Evolutionary conservation across 768 basidiomycete species (phyloP).

Genomic region (Rhodotorula paludigena): DNA sequence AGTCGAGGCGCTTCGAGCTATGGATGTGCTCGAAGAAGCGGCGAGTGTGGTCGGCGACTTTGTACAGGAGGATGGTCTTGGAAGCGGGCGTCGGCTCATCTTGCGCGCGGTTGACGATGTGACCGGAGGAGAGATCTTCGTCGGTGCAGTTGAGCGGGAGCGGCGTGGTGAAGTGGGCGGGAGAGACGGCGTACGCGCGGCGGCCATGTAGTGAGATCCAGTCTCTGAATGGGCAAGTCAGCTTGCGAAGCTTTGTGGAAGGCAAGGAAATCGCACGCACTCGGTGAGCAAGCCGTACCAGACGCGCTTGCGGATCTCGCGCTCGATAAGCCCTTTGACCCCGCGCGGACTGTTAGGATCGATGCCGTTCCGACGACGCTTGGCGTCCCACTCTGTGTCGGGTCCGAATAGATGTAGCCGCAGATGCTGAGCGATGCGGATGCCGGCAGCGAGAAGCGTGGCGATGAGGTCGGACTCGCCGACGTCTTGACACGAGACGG

Average conservation of each 20-base stretch:
- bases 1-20: conserved; percentile 3
- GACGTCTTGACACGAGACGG: conserved; percentile 30
- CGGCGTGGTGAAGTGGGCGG: conserved; percentile 28
- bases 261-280: neutral
- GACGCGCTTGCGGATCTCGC: conserved; percentile 33
- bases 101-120: conserved; percentile 9
- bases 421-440: conserved; percentile 35
- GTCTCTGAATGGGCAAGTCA: conserved; percentile 8
- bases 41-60: conserved; percentile 24
- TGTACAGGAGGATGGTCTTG: conserved; percentile 21
- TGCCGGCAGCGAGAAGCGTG: conserved; percentile 27
- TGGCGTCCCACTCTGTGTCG: conserved; percentile 30
- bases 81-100: conserved; percentile 29
- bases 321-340: conserved; percentile 27
- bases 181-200: conserved; percentile 23
- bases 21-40: conserved; percentile 35
- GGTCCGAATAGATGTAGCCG: conserved; percentile 28
- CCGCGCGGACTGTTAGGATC: conserved; percentile 25
- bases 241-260: neutral
- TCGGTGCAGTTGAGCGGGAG: conserved; percentile 36
- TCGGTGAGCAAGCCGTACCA: conserved; percentile 30
- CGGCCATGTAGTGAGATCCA: conserved; percentile 27
- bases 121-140: conserved; percentile 22
- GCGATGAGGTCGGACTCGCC: conserved; percentile 33
- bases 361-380: conserved; percentile 19